Evolutionary conservation across 805 yeast genomes (phyloP), one percentile per base, ranked within the genome.

Genomic region (Candida nemodendra): DNA sequence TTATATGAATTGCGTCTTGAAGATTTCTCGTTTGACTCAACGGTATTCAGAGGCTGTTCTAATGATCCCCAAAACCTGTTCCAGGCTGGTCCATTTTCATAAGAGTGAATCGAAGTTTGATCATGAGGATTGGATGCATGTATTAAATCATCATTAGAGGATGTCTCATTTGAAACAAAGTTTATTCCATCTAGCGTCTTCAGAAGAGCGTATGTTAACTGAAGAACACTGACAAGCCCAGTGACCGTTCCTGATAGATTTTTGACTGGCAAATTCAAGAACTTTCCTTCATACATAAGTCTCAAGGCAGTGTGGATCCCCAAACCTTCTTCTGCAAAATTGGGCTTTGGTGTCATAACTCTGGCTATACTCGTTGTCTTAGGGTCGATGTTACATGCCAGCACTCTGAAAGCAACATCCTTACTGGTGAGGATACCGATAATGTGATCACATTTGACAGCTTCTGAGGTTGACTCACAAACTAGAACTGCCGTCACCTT

Each of bases 391-490:
- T 54, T 55, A 30, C 54, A 51, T 1, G 72, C 65, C 15, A 71
- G 41, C 0, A 69, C 74, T 29, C 74, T 50, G 32, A 62, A 68
- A 15, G 66, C 68, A 14, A 70, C 59, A 50, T 71, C 76, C 45
- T 70, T 71, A 30, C 69, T 67, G 1, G 76, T 71, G 36, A 71
- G 57, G 35, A 71, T 71, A 0, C 76, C 76, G 42, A 71, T 68
- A 1, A 69, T 61, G 32, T 61, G 60, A 34, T 61, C 59, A 19
- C 57, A 48, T 9, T 53, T 40, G 0, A 56, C 55, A 1, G 45
- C 16, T 5, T 29, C 15, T 5, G 40, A 14, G n/a, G 37, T 27
- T 4, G 45, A 34, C 44, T 66, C 71, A 34, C 62, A 57, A 9
- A 71, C 65, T 19, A 71, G 45, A 1, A 68, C 57, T 1, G 76